Evolutionary conservation across 768 basidiomycete genomes (phyloP).

Genomic region (Gloeostereum incarnatum): DNA sequence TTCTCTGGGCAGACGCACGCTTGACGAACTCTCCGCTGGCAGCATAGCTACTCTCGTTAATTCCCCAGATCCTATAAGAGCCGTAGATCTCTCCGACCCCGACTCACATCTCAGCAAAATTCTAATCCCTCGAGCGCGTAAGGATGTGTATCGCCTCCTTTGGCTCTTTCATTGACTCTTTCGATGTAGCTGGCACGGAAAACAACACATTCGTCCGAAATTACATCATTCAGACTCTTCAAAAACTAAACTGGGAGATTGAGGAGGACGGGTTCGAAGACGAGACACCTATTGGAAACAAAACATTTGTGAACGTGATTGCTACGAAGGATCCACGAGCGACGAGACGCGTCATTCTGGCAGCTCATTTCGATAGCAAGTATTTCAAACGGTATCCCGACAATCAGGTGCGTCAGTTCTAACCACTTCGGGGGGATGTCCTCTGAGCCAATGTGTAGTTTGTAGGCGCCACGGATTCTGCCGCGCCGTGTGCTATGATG

Average conservation of each 20-base stretch:
- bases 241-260: slow-evolving; percentile 74
- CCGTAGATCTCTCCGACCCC: slow-evolving; percentile 36
- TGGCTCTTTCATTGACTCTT: background rate
- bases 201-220: slow-evolving; percentile 78
- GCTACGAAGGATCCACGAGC: slow-evolving; percentile 93
- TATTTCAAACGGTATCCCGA: slow-evolving; percentile 63
- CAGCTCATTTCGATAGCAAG: slow-evolving; percentile 94
- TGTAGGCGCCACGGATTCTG: slow-evolving; percentile 95
- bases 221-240: slow-evolving; percentile 69
- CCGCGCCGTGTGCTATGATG: slow-evolving; percentile 90
- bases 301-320: slow-evolving; percentile 81
- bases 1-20: slow-evolving; percentile 16
- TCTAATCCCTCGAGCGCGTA: slow-evolving; percentile 53
- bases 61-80: slow-evolving; percentile 31
- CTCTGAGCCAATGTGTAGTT: slow-evolving; percentile 46
- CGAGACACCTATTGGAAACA: slow-evolving; percentile 73
- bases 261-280: slow-evolving; percentile 79
- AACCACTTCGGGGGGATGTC: slow-evolving; percentile 3
- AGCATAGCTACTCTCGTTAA: slow-evolving; percentile 26
- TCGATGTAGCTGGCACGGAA: slow-evolving; percentile 49
- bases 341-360: slow-evolving; percentile 68
- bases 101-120: slow-evolving; percentile 46
- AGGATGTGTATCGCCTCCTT: slow-evolving; percentile 9
- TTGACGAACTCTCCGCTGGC: slow-evolving; percentile 23
- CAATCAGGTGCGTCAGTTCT: slow-evolving; percentile 51